A percentile compares a stretch with the other conserved stretches of the same genome.
These are phyloP conservation scores for Podospora pseudoanserina DNA, from an alignment of 495 filamentous ascomycete genomes.

Conservation along the genomic window DNA sequence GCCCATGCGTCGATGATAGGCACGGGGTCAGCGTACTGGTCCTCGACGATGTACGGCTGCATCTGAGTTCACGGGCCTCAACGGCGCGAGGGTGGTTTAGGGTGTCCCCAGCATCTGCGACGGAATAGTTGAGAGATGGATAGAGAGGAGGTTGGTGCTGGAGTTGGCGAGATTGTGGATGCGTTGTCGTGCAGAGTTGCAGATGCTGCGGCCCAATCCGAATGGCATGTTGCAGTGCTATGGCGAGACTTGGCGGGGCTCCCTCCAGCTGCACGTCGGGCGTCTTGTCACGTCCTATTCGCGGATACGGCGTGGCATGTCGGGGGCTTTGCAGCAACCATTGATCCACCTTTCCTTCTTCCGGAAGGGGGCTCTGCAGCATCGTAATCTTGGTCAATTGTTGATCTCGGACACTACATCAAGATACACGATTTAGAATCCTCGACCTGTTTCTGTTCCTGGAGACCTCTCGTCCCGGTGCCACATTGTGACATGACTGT, in stretches of 20 bases:
- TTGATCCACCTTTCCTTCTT: neutral
- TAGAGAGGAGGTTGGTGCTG: neutral
- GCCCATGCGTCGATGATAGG: constrained; percentile 27
- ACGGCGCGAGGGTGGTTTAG: neutral
- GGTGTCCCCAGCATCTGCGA: neutral
- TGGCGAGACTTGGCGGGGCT: constrained; percentile 1
- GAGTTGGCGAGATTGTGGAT: neutral
- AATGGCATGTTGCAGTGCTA: neutral
- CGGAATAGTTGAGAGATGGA: neutral
- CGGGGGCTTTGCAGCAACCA: constrained; percentile 3
- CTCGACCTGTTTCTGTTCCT: too few species aligned
- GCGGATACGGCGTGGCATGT: neutral
- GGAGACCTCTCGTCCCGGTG: neutral
- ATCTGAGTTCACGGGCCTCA: constrained; percentile 14
- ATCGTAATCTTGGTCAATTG: neutral
- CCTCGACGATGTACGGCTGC: constrained; percentile 19
- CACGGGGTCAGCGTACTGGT: constrained; percentile 27
- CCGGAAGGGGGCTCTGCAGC: neutral
- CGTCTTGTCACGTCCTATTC: neutral
- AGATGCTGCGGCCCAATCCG: neutral
- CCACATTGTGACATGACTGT: neutral
- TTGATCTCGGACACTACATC: neutral
- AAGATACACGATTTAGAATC: neutral
- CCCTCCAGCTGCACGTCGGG: constrained; percentile 2
- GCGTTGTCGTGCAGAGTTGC: constrained; percentile 6